phyloP scores from a whole-genome alignment of 2,329 filamentous ascomycete species.

The Trichoderma koningii region DNA sequence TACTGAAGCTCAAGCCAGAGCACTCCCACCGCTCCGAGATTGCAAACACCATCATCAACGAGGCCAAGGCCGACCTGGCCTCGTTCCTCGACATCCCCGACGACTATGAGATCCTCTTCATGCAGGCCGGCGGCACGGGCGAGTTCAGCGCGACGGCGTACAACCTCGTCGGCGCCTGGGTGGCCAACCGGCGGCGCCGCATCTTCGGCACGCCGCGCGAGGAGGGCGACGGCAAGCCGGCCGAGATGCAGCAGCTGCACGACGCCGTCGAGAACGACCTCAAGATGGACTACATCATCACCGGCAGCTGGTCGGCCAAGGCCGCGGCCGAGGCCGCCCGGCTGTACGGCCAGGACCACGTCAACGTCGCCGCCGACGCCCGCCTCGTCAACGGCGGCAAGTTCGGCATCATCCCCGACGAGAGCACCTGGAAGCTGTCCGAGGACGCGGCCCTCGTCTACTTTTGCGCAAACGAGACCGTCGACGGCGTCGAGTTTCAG shows the following conservation, averaged over 20 bases:
- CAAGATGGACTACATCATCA: slow-evolving; percentile 74
- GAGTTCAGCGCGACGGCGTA: slow-evolving; percentile 64
- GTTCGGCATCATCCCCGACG: slow-evolving; percentile 80
- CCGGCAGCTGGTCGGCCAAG: slow-evolving; percentile 86
- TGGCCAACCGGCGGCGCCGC: not conserved
- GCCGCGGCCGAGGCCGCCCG: slow-evolving; percentile 80
- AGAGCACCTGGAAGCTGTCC: slow-evolving; percentile 74
- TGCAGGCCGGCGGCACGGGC: slow-evolving; percentile 83
- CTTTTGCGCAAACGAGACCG: slow-evolving; percentile 92
- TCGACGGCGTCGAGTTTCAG: slow-evolving; percentile 90
- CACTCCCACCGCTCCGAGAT: slow-evolving; percentile 84
- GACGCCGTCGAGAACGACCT: slow-evolving; percentile 68
- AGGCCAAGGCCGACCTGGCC: slow-evolving; percentile 73
- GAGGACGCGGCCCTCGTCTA: slow-evolving; percentile 75
- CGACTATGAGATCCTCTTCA: slow-evolving; percentile 85
- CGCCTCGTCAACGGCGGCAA: slow-evolving; percentile 69
- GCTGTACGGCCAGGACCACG: slow-evolving; percentile 30
- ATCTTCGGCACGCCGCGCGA: not conserved
- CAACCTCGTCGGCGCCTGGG: slow-evolving; percentile 9
- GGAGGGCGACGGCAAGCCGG: not conserved
- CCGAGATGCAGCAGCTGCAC: slow-evolving; percentile 52
- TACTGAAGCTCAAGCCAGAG: slow-evolving; percentile 64
- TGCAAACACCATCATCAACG: slow-evolving; percentile 76
- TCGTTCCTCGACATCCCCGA: slow-evolving; percentile 78
- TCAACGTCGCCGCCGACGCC: slow-evolving; percentile 77